These are phyloP conservation scores for Harrya chromipes DNA, from an alignment of 768 basidiomycete genomes.

Conservation along the genomic window DNA sequence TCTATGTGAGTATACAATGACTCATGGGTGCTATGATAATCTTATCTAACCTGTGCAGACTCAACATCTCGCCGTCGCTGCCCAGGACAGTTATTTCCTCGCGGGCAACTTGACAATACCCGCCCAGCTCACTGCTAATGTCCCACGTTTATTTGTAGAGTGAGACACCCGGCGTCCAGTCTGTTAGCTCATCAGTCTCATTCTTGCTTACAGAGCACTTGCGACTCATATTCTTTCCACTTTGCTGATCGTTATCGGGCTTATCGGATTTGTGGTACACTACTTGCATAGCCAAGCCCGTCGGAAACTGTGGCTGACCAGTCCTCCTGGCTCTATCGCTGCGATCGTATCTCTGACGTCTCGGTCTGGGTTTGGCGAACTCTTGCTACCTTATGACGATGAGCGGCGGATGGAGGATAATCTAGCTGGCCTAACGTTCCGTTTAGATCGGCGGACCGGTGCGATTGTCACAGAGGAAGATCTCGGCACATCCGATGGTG, in stretches of 20 bases:
- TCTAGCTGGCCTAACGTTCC: constrained; percentile 49
- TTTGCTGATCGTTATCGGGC: constrained; percentile 46
- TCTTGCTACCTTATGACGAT: constrained; percentile 59
- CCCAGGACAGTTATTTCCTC: constrained; percentile 60
- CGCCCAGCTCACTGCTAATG: constrained; percentile 39
- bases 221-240: constrained; percentile 49
- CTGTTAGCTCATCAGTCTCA: constrained; percentile 1
- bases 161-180: constrained; percentile 29
- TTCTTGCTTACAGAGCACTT: constrained; percentile 39
- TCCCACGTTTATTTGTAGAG: constrained; percentile 58
- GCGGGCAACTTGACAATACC: constrained; percentile 35
- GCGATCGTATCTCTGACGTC: constrained; percentile 53
- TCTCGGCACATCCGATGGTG: background rate
- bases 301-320: constrained; percentile 47
- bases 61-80: constrained; percentile 54
- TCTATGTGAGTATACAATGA: constrained; percentile 29
- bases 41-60: constrained; percentile 36
- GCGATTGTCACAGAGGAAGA: constrained; percentile 59
- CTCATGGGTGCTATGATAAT: background rate
- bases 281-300: constrained; percentile 45
- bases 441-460: constrained; percentile 55
- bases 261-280: constrained; percentile 47
- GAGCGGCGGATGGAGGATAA: constrained; percentile 43
- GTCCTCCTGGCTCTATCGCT: constrained; percentile 60
- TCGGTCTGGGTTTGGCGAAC: constrained; percentile 59